Percentiles rank a stretch among this genome's conserved stretches.
phyloP scores from a whole-genome alignment of 1,284 basidiomycete genomes.

The Naganishia cerealis region DNA sequence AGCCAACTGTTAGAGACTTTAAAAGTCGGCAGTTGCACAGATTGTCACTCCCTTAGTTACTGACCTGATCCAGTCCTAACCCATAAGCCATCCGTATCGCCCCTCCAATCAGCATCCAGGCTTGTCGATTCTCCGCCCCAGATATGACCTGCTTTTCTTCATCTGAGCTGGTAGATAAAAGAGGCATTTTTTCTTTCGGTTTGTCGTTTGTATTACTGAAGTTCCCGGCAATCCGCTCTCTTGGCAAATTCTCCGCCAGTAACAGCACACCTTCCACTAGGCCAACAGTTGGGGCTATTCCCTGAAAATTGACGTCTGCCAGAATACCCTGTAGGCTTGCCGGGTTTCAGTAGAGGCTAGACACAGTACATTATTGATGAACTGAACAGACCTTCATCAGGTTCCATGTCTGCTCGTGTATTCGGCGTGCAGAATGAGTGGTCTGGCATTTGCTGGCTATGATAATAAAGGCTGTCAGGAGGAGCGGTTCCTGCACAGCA shows the following conservation, averaged over 20 bases:
- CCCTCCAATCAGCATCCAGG: conserved; percentile 52
- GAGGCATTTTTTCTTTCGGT: conserved; percentile 8
- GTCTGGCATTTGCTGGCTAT: conserved; percentile 52
- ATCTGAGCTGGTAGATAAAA: conserved; percentile 10
- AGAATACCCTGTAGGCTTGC: conserved; percentile 44
- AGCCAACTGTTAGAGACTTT: conserved; percentile 1
- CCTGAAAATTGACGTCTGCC: conserved; percentile 47
- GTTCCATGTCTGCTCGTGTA: conserved; percentile 48
- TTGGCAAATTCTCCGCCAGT: conserved; percentile 52
- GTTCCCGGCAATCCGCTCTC: conserved; percentile 27
- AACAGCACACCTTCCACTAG: conserved; percentile 52
- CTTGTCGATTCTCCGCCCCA: conserved; percentile 51
- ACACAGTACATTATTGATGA: background rate
- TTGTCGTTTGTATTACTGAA: conserved; percentile 35
- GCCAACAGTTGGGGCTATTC: conserved; percentile 48
- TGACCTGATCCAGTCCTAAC: conserved; percentile 49
- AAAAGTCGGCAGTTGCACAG: background rate
- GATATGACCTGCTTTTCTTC: conserved; percentile 33
- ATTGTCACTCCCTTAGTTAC: background rate
- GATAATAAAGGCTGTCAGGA: conserved; percentile 54
- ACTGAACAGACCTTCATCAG: conserved; percentile 47
- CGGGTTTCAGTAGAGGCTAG: background rate
- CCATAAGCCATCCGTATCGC: conserved; percentile 51
- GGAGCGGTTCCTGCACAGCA: conserved; percentile 52
- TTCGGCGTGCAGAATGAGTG: conserved; percentile 41